Evolutionary conservation across 179 eudicot genomes (phyloP).

Genomic region (Sideroxylon spinosum): DNA sequence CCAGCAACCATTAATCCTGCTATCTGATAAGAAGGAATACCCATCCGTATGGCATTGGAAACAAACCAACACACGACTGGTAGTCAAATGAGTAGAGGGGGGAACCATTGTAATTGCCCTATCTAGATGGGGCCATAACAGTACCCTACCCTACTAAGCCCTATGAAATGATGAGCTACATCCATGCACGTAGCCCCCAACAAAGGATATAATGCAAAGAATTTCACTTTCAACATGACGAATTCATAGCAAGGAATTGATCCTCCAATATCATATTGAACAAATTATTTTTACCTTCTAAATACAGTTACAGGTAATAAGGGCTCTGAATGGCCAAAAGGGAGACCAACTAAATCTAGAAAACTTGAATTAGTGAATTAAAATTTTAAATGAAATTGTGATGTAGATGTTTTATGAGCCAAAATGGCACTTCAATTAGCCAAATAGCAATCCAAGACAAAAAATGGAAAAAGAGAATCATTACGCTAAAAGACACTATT

Average conservation of each 20-base stretch:
- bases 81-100: constrained; percentile 34
- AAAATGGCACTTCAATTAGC: background rate
- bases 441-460: background rate
- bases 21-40: constrained; percentile 26
- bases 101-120: too few relatives aligned
- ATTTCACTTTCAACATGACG: background rate
- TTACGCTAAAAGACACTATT: background rate
- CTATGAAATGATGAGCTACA: too few relatives aligned
- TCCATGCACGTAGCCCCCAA: too few relatives aligned
- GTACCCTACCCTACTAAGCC: too few relatives aligned
- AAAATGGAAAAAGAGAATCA: background rate
- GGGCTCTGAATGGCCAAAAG: background rate
- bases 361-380: background rate
- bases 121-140: too few relatives aligned
- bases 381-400: background rate
- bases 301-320: constrained; percentile 17
- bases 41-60: constrained; percentile 27
- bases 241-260: background rate
- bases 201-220: too few relatives aligned
- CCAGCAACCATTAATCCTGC: constrained; percentile 33
- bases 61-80: constrained; percentile 48
- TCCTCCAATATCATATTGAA: background rate
- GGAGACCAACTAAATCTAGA: background rate
- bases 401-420: background rate
- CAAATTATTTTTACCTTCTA: constrained; percentile 38